phyloP scores from a whole-genome alignment of 352 stramenopile genomes.

The Aphanomyces euteiches region DNA sequence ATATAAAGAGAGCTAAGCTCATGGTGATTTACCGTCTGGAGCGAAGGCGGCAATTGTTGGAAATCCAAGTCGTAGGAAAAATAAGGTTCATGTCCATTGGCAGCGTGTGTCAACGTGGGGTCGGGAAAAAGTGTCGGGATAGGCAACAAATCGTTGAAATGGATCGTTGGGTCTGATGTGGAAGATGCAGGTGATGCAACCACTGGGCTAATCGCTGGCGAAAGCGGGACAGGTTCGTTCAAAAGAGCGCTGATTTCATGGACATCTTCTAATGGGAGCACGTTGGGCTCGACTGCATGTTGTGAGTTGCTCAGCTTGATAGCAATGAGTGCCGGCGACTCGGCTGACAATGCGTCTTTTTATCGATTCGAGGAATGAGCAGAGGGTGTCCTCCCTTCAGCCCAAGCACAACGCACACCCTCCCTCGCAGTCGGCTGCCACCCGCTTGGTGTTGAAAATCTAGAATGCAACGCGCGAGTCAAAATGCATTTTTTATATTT shows the following conservation, averaged over 20 bases:
- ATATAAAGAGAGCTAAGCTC: neutral
- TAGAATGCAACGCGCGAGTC: neutral
- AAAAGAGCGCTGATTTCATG: neutral
- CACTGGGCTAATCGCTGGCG: neutral
- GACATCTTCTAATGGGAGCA: conserved; percentile 10
- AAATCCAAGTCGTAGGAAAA: conserved; percentile 16
- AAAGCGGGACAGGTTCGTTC: neutral
- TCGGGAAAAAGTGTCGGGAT: neutral
- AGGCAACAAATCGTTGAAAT: neutral
- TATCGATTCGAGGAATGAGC: conserved; percentile 19
- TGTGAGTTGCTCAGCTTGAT: conserved; percentile 7
- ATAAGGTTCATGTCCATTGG: conserved; percentile 6
- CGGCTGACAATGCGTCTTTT: neutral
- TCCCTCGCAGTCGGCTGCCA: neutral
- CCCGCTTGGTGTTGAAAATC: conserved; percentile 18
- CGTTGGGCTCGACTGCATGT: conserved; percentile 4
- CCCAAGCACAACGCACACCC: neutral
- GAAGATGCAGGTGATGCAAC: neutral
- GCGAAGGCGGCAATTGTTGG: neutral
- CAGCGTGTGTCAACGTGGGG: neutral
- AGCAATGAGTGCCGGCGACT: neutral
- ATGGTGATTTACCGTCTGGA: too few species aligned
- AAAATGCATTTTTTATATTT: too few species aligned
- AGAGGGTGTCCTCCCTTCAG: neutral
- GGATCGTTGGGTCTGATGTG: neutral